Base-by-base conservation (phyloP, 768 basidiomycete genomes). In the Hygrocybe coccinea region DNA sequence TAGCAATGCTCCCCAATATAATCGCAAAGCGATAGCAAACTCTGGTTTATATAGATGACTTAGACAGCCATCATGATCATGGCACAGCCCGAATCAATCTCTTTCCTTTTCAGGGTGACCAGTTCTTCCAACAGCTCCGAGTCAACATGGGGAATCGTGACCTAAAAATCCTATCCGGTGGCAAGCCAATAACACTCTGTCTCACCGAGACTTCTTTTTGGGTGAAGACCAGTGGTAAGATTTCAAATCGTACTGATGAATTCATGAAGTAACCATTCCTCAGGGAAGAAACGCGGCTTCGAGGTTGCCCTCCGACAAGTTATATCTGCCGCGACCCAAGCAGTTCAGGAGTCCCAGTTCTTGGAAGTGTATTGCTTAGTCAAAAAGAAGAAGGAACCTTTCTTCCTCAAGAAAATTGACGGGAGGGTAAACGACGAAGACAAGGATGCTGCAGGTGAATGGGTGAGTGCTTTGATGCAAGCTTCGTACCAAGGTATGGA, bases 401-500 rank as follows among this genome's bases (percentile, higher is more conserved):
- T 76, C 29, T 62, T 62, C 5, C 71, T 87, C 29, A 65, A 69
- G 35, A 71, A 75, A 22, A 48, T 82, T 37, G 72, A 71, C 14
- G 84, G 84, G 5, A 62, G 72, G 9, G 68, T 77, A 5, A 52
- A 67, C 25, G 69, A 71, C 9, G 68, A 65, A 1, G 69, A 78
- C 46, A 65, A 66, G 12, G 59, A 63, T 22, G 55, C 57, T 4
- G 76, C 76, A 2, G 58, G 68, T 17, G 71, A 77, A 49, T 91
- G 88, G 84, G 76, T 77, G 14, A 72, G 75, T 47, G 65, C 70
- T 3, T 67, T 88, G 19, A 78, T 86, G 74, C 69, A 76, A 5
- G 65, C 72, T 33, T 79, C 85, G 9, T 91, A 92, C 65, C 75
- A 79, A 62, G 85, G 91, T 85, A 56, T 49, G 72, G 48, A 41